Base-by-base conservation (phyloP, 129 eudicot genomes). In the Saussurea involucrata region DNA sequence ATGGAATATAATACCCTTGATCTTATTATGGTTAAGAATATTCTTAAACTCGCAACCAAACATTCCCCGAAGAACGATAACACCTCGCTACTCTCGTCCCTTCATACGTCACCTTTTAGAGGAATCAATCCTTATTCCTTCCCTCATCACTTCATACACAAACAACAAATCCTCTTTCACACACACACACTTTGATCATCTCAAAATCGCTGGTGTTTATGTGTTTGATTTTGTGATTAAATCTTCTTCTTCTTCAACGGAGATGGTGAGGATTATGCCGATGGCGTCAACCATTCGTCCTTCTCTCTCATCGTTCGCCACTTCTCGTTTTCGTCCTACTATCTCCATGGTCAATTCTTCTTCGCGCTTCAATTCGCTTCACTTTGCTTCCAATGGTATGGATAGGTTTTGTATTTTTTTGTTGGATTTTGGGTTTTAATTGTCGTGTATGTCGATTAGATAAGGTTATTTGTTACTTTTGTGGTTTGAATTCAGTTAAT, bases 251-350 rank as follows among this genome's bases (percentile, higher is more conserved):
- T 80, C 11, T 29, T 57, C 29, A 66, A 58, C 18, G 70, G 42
- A 76, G 72, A 87, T 93, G 95, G 95, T 86, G 74, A 84, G 96
- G 87, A 85, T 90, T 65, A 53, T 88, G 34, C 98, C 98, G 31
- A 87, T 93, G 92, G 92, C 98, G 75, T 88, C 96, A 24, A 70
- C 96, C 27, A 76, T 89, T 64, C 84, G 88, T 49, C 97, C 92
- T 15, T 86, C 95, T 33, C 76, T 90, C 66, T 81, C 92, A 32
- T 82, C 90, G 0, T 64, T 84, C 22, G 68, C 24, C 65, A 27
- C 78, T 10, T 29, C 85, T 83, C 88, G 85, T 46, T 69, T 78
- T 55, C 82, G 49, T 71, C 9, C 83, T 40, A 6, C 61, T 4
- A 32, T 69, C 15, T 71, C 87, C 63, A 22, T 86, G 34, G 33